phyloP scores from a whole-genome alignment of 768 basidiomycete genomes.

The Cantharellus cinnabarinus region DNA sequence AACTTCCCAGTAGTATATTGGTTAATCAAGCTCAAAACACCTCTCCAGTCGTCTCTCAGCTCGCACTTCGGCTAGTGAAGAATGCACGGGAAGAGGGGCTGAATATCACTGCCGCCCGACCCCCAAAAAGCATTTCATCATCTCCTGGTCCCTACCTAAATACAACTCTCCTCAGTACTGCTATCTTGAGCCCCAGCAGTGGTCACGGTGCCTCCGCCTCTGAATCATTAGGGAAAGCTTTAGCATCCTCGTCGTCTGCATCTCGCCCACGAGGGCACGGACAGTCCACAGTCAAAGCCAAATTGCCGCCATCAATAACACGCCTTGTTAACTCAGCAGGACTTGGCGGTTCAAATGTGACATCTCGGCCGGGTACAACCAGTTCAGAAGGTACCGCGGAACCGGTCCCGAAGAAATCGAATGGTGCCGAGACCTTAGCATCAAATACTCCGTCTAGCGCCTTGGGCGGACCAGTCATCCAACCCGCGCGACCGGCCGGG shows the following conservation, averaged over 20 bases:
- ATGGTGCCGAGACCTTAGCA: too few species aligned
- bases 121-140: slow-evolving; percentile 4
- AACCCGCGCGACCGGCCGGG: slow-evolving; percentile 4
- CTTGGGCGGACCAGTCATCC: neutral
- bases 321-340: too few species aligned
- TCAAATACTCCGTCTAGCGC: neutral
- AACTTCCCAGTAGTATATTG: slow-evolving; percentile 45
- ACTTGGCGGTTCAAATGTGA: too few species aligned
- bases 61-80: slow-evolving; percentile 48
- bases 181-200: neutral
- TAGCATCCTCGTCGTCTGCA: neutral
- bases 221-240: neutral
- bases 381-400: too few species aligned
- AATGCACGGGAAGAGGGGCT: slow-evolving; percentile 42
- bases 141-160: slow-evolving; percentile 8
- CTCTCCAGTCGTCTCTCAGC: slow-evolving; percentile 32
- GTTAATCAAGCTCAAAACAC: slow-evolving; percentile 49
- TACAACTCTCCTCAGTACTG: neutral
- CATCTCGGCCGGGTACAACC: too few species aligned
- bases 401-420: too few species aligned
- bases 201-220: neutral
- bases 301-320: too few species aligned
- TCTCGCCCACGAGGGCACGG: too few species aligned
- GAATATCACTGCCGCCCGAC: neutral
- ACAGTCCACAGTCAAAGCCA: too few species aligned